Base-by-base conservation (phyloP, 257 asterid species). In the Cynanchum wilfordii region DNA sequence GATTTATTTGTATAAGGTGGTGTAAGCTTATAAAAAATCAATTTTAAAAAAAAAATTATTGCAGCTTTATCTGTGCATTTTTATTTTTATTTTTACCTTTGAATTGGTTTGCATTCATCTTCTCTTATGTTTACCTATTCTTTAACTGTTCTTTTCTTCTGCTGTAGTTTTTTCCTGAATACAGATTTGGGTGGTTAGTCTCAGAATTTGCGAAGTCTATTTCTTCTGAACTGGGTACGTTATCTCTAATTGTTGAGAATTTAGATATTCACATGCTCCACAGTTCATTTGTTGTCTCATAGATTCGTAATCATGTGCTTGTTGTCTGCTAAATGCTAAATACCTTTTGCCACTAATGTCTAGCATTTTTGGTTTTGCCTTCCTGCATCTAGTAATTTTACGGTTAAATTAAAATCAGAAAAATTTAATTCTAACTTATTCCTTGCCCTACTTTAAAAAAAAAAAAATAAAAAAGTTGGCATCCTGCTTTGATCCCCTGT, bases 191-290 rank as follows among this genome's bases (percentile, higher is more conserved):
- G 77, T 94, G 98, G 95, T 71, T 94, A 85, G 89, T 91, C 52
- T 78, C 89, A 30, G 97, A 88, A 83, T 94, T 94, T 78, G 82
- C 86, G 20, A 84, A 87, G 81, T 80, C 90, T 59, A 86, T 94
- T 79, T 83, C 90, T 82, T 83, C 84, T 68, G 99, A 94, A 84
- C 99, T 94, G 74, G 97, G 98, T 93, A 78, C 68, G 95, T 80
- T 30, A 69, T 64, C 69, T 66, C 45, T 8, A 55, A 38, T 33
- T 58, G 50, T 40, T 75, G 73, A 49, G 47, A 36, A 57, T 47
- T 22, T 10, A 20, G n/a, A 50, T 52, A 7, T 12, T 25, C n/a
- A 29, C 33, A 38, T 56, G 70, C 33, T 40, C 10, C 4, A 24
- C 29, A 10, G 15, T 66, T 63, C 16, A 8, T 63, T 15, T 36